Evolutionary conservation across 257 asterid species (phyloP), one percentile per base, ranked within the genome.

Genomic region (Voacanga thouarsii): DNA sequence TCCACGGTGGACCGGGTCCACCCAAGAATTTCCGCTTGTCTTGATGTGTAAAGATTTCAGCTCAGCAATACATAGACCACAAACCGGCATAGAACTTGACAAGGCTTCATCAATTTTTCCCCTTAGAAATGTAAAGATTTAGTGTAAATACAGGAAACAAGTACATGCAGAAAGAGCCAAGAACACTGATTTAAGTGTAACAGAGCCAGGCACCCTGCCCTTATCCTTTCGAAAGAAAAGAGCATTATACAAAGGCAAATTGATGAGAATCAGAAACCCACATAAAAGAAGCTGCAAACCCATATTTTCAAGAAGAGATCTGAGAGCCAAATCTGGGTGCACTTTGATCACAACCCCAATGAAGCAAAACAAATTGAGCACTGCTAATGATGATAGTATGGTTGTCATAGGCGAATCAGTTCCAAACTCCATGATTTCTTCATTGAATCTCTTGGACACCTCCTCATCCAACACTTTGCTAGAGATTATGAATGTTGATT

Each of bases 341-440:
- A 68, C 39, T 57, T 74, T 78, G 51, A 60, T 44, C 19, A 82
- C 64, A 66, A 71, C 7, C 24, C 89, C 83, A 51, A 75, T 7
- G 49, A 88, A 70, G 78, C 93, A 88, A 11, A 86, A 80, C 37
- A 93, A 82, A 82, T 91, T 93, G 76, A 93, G 78, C 90, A 89
- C 65, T 26, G 97, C 97, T 70, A 92, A 2, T 30, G 90, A 79
- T 33, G 96, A 81, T 49, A 91, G 11, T 1, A 88, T 39, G 57
- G 84, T 79, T 70, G 86, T 84, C 91, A 87, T 87, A 11, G 94
- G 90, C 37, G 94, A 75, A 67, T 75, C 18, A 64, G 76, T 78
- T 64, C 97, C 97, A 41, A 93, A 93, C 84, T 93, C 97, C 97
- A 91, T 89, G 57, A 73, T 84, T 78, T 91, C 98, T 79, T 88